These are phyloP conservation scores for Pseudoperonospora humuli DNA, from an alignment of 352 stramenopile species.

Conservation along the genomic window DNA sequence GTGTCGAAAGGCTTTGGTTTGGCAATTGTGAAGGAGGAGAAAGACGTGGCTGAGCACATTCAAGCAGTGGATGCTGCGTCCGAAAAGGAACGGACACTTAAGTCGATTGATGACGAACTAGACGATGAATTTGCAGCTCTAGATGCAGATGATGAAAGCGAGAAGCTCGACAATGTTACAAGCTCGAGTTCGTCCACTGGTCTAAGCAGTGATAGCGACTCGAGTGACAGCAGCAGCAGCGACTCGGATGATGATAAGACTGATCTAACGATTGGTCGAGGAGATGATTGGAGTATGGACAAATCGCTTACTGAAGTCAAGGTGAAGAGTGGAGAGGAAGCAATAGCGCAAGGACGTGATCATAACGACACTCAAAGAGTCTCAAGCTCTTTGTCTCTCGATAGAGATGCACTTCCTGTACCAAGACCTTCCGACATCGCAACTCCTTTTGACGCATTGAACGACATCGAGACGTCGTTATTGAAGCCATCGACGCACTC, in stretches of 20 bases:
- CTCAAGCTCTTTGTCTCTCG: background rate
- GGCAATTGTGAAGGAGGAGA: conserved; percentile 16
- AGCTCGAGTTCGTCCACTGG: conserved; percentile 26
- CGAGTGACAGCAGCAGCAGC: conserved; percentile 26
- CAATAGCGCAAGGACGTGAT: background rate
- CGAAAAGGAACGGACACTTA: background rate
- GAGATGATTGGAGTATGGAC: background rate
- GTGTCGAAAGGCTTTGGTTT: background rate
- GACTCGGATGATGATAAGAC: conserved; percentile 9
- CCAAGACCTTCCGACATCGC: conserved; percentile 7
- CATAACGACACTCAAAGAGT: background rate
- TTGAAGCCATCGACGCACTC: too few species aligned
- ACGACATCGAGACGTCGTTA: conserved; percentile 4
- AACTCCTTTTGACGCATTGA: conserved; percentile 1
- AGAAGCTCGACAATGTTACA: conserved; percentile 1
- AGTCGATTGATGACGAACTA: conserved; percentile 33
- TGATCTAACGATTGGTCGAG: conserved; percentile 1
- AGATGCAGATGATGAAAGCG: conserved; percentile 20
- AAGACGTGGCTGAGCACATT: conserved; percentile 25
- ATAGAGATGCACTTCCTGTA: conserved; percentile 7
- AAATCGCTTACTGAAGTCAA: background rate
- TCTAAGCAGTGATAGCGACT: conserved; percentile 25
- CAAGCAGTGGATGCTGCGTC: conserved; percentile 10
- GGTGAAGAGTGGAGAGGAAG: background rate
- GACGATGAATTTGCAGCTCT: conserved; percentile 32